phyloP scores from a whole-genome alignment of 371 early-diverging fungal species.

The Mortierella sp. region DNA sequence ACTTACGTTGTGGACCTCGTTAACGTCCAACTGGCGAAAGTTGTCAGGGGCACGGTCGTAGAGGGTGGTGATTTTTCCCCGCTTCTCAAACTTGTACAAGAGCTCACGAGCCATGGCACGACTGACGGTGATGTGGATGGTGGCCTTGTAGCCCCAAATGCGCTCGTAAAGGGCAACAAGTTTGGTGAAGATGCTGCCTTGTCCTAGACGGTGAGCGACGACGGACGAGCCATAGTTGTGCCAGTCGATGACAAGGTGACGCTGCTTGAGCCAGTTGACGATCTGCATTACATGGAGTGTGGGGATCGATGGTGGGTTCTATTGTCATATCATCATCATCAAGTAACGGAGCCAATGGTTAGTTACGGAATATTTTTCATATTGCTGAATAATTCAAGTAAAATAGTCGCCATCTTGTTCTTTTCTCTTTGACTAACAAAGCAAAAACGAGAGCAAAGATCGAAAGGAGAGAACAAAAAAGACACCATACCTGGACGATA shows the following conservation, averaged over 20 bases:
- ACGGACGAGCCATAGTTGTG: constrained; percentile 97
- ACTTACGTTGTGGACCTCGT: constrained; percentile 73
- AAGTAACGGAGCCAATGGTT: background rate
- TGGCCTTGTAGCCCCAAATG: constrained; percentile 77
- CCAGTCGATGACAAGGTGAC: constrained; percentile 94
- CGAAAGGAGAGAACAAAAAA: background rate
- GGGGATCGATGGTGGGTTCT: constrained; percentile 98
- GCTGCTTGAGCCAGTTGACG: constrained; percentile 70
- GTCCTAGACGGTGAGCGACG: constrained; percentile 80
- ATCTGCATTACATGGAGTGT: constrained; percentile 84
- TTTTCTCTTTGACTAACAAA: background rate
- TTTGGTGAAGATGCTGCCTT: constrained; percentile 67
- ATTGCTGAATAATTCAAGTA: background rate
- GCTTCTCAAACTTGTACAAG: constrained; percentile 69
- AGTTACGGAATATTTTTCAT: background rate
- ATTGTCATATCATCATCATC: constrained; percentile 10
- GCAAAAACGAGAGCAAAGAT: background rate
- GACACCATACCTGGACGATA: constrained; percentile 83
- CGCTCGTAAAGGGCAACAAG: constrained; percentile 77
- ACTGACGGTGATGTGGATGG: constrained; percentile 91
- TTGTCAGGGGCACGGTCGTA: constrained; percentile 81
- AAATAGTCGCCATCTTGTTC: background rate
- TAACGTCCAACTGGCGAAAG: constrained; percentile 69
- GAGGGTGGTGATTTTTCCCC: constrained; percentile 75
- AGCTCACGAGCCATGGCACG: constrained; percentile 86